Percentiles rank a stretch among this genome's conserved stretches.
Conservation (phyloP, 1,284 basidiomycete species). For the Apiotrichum montevideense region DNA sequence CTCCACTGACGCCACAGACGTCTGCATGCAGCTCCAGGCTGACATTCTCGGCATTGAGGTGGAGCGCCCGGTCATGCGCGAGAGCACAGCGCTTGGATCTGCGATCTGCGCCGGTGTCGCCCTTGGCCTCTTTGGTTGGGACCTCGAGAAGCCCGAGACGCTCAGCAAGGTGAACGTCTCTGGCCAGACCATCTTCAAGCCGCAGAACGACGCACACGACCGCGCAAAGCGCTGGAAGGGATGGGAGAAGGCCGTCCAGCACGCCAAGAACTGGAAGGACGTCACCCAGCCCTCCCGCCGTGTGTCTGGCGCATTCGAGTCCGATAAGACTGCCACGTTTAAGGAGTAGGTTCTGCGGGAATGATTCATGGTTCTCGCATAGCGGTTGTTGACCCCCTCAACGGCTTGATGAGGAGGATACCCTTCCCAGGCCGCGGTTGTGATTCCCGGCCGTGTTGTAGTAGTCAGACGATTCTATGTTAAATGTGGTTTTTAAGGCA, state of each 20-base stretch:
- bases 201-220: constrained; percentile 55
- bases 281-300: not conserved
- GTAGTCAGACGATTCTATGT: too few relatives aligned
- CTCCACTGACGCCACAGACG: constrained; percentile 18
- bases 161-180: constrained; percentile 81
- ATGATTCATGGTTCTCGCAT: too few relatives aligned
- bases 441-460: not conserved
- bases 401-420: not conserved
- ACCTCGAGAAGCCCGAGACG: constrained; percentile 76
- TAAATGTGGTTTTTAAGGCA: too few relatives aligned
- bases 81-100: constrained; percentile 94
- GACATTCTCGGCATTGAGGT: constrained; percentile 90
- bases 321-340: not conserved
- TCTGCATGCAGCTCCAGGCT: constrained; percentile 89
- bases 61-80: constrained; percentile 89
- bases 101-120: constrained; percentile 92
- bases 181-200: constrained; percentile 66
- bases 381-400: not conserved
- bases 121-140: constrained; percentile 88
- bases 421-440: not conserved
- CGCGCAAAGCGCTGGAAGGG: constrained; percentile 61
- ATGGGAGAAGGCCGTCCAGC: constrained; percentile 79
- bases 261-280: constrained; percentile 64
- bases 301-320: constrained; percentile 1
- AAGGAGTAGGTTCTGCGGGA: not conserved